Base-by-base conservation (phyloP, 2,329 filamentous ascomycete genomes). In the Aspergillus amoenus region DNA sequence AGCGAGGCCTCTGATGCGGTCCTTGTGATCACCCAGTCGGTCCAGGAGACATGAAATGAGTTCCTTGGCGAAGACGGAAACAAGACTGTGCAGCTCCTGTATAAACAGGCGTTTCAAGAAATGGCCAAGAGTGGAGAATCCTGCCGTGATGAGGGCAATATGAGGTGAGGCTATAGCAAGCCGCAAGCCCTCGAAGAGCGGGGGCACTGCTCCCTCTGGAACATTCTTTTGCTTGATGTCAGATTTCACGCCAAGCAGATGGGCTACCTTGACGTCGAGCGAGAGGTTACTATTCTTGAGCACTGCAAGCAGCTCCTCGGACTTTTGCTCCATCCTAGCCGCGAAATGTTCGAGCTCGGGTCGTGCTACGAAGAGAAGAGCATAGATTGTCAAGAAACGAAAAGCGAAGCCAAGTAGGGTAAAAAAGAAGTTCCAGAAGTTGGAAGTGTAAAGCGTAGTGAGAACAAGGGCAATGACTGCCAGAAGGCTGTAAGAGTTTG, bases 161-260 rank as follows among this genome's bases (percentile, higher is more conserved):
- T 95, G 89, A 66, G 90, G 88, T 42, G 90, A 90, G 53, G 82
- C 79, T 64, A 93, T 88, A 59, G 91, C 89, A 52, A 86, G 78
- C 61, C 88, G 88, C 68, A 95, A 81, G 62, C 88, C 90, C 60
- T 97, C 91, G 76, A 96, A 95, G 62, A 96, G 85, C 57, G 85
- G 81, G 24, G 85, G 77, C 66, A 95, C 84, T 67, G 83, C 83
- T 41, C 65, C 63, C 34, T 95, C 91, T 59, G 91, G 91, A 45
- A 96, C 90, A 78, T 92, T 92, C 72, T 90, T 88, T 75, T 96
- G 92, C 75, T 96, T 96, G 81, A 96, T 96, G 72, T 87, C 85
- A 43, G 90, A 92, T 77, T 96, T 96, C 75, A 93, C 80, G 67
- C 80, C 82, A 58, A 86, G 90, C 66, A 96, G 84, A 53, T 84